phyloP scores from a whole-genome alignment of 2,329 filamentous ascomycete genomes.

The Epichloe scottii region DNA sequence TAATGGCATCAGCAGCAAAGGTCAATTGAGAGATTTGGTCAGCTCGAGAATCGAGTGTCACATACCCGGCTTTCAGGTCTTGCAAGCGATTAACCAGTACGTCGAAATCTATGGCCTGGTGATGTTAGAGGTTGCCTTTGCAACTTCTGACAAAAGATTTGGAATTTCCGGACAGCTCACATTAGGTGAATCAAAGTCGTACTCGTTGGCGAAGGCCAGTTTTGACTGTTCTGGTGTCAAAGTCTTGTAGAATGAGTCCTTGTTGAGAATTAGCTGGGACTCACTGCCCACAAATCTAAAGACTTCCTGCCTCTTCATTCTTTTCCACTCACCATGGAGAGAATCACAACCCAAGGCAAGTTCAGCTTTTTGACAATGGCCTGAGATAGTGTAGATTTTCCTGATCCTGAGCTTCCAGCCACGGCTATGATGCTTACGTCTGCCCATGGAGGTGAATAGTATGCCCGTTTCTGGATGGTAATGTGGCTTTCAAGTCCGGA shows the following conservation, averaged over 20 bases:
- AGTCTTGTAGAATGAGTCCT: slow-evolving; percentile 97
- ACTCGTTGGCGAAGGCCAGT: slow-evolving; percentile 79
- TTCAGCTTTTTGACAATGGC: slow-evolving; percentile 84
- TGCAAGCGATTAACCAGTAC: slow-evolving; percentile 63
- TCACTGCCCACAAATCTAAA: not conserved
- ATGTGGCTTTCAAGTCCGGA: slow-evolving; percentile 27
- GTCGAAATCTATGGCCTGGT: slow-evolving; percentile 81
- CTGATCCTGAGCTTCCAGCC: slow-evolving; percentile 84
- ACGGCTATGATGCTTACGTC: slow-evolving; percentile 95
- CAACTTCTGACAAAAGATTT: not conserved
- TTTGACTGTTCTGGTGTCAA: slow-evolving; percentile 66
- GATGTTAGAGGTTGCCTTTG: not conserved
- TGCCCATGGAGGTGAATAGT: slow-evolving; percentile 91
- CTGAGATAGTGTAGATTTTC: slow-evolving; percentile 87
- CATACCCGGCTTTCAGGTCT: slow-evolving; percentile 85
- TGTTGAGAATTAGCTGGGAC: slow-evolving; percentile 12
- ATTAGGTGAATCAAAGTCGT: slow-evolving; percentile 88
- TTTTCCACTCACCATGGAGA: slow-evolving; percentile 65
- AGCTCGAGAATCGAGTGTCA: slow-evolving; percentile 5
- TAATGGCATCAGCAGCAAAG: not conserved
- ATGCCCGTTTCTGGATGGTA: slow-evolving; percentile 45
- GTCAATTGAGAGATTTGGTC: not conserved
- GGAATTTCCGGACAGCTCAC: slow-evolving; percentile 19
- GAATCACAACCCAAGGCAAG: slow-evolving; percentile 92
- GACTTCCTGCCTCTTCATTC: not conserved